phyloP scores from a whole-genome alignment of 2,329 filamentous ascomycete genomes.

The Beauveria asiatica region DNA sequence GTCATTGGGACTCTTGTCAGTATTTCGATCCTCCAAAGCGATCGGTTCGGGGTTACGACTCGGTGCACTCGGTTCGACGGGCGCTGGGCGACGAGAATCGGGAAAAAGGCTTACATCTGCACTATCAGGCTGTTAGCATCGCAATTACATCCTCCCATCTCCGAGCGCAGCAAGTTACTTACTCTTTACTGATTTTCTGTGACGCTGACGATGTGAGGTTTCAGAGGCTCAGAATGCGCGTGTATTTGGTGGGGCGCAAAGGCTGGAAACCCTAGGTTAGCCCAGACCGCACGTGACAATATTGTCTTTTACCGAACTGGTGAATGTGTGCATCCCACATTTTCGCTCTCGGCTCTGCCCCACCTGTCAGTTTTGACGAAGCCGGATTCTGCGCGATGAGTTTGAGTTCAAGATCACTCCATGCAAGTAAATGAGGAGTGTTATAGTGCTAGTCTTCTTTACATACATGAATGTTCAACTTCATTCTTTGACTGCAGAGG shows the following conservation, averaged over 20 bases:
- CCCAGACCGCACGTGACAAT: conserved; percentile 22
- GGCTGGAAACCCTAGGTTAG: conserved; percentile 30
- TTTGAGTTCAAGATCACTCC: not conserved
- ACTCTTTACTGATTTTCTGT: conserved; percentile 51
- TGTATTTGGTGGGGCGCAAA: conserved; percentile 36
- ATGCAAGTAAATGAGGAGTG: not conserved
- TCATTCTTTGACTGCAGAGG: not conserved
- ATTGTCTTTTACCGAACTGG: not conserved
- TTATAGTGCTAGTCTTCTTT: not conserved
- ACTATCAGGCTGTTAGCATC: conserved; percentile 53
- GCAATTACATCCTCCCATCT: not conserved
- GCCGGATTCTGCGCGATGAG: not conserved
- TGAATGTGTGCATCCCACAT: not conserved
- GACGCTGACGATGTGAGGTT: conserved; percentile 37
- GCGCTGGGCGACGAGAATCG: conserved; percentile 16
- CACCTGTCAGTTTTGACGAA: not conserved
- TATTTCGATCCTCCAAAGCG: not conserved
- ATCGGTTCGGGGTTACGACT: not conserved
- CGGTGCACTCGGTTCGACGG: not conserved
- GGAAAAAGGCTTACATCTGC: conserved; percentile 68
- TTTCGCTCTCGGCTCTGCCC: not conserved
- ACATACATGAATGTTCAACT: not conserved
- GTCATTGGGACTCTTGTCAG: conserved; percentile 19
- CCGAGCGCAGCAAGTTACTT: conserved; percentile 29
- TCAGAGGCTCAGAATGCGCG: conserved; percentile 28